Base-by-base conservation (phyloP, 2,329 filamentous ascomycete genomes). In the Nothomitra cinnamomea region DNA sequence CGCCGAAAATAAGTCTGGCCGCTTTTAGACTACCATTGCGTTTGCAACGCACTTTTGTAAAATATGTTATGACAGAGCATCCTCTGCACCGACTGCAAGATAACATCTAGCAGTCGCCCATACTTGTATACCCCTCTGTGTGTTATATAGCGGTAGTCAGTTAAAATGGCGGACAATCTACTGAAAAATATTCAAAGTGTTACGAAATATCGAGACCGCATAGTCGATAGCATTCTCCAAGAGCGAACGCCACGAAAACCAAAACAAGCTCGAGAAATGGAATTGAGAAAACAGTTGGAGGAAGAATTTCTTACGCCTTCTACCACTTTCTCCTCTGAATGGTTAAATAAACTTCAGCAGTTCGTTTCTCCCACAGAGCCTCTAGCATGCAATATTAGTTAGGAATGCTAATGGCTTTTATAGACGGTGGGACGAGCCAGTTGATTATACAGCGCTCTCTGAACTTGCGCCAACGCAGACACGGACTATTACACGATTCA, bases 401-500 rank as follows among this genome's bases (percentile, higher is more conserved):
- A 19, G 12, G 28, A 15, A 2, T 38, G 25, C 54, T 58, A 49
- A 57, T 38, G 21, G 51, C 25, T 53, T 50, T 50, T 57, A 13
- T 54, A 75, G 74, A 60, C 72, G 81, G 65, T 98, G 90, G 92
- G 86, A 95, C 58, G 76, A 80, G 54, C 79, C 86, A 2, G 77
- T 81, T 38, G 83, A 95, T 61, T 85, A 89, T 64, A 78, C 80
- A n/a, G 81, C 87, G 54, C 76, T 96, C 17, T 95, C 94, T 67
- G 79, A 83, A 58, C 76, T 96, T 53, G 87, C 88, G 1, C 86
- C 88, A 2, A 94, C 90, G 0, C 92, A 96, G 68, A 90, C 88
- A 15, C 80, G 92, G 55, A 96, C 89, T n/a, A 83, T 95, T 60
- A 95, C 87, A 25, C 82, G 92, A 28, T 98, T 98, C 66, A 84